Evolutionary conservation across 441 rosid genomes (phyloP), one percentile per base, ranked within the genome.

Genomic region (Populus hybrid): DNA sequence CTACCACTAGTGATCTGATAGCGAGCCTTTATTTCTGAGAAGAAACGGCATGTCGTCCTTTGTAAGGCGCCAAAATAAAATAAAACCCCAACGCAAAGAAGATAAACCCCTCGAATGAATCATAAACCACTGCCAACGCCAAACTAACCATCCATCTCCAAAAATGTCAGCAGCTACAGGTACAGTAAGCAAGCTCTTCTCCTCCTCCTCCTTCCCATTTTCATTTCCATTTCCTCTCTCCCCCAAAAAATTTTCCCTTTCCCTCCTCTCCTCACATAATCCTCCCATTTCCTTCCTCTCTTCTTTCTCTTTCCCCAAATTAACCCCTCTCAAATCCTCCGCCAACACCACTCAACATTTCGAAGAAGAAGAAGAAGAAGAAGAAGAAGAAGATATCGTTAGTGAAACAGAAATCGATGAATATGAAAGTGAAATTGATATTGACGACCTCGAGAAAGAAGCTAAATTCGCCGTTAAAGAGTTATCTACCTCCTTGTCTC

Each of bases 401-500:
- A 1, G 28, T n/a, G 88, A 82, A 12, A 34, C 67, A 24, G 76
- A 75, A 50, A 18, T 38, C 32, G 71, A 61, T 30, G 82, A 79
- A 59, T 72, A 80, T 7, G 85, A 82, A 26, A 69, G 74, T 34
- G 94, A 85, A 34, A 83, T 93, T 69, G 98, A 93, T 74, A 74
- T 86, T 64, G 88, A 90, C 28, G 84, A 79, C 69, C 90, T 95
- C 12, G 96, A 95, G 81, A 81, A 84, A 46, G 97, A 95, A 84
- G 98, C 98, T 1, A 80, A 81, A 65, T 87, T 75, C 36, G 94
- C 88, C 30, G 97, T 82, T 38, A 82, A 81, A 7, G 92, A 92
- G 69, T 92, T 79, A 72, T 84, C 96, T 28, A 59, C 81, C 6
- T 88, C 88, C 24, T 79, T 95, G 70, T 91, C 94, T 77, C 88